Percentiles rank a stretch among this genome's conserved stretches.
These are phyloP conservation scores for Roridomyces roridus DNA, from an alignment of 768 basidiomycete genomes.

Conservation along the genomic window DNA sequence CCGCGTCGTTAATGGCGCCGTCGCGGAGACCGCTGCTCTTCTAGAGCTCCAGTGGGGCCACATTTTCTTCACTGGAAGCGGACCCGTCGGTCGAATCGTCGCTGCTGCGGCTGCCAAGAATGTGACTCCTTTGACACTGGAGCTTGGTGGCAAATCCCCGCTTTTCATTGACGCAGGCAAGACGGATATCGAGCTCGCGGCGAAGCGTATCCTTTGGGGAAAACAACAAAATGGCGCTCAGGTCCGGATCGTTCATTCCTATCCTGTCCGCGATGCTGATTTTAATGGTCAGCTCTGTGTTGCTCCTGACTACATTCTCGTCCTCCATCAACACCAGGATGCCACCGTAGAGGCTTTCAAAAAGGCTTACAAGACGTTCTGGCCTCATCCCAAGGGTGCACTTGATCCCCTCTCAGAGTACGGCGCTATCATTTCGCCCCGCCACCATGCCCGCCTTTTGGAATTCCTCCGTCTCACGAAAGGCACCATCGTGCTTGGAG, in stretches of 20 bases:
- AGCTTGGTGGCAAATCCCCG: slow-evolving; percentile 61
- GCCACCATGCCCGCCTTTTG: neutral
- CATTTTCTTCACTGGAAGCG: slow-evolving; percentile 33
- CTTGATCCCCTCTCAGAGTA: slow-evolving; percentile 1
- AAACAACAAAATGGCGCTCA: slow-evolving; percentile 15
- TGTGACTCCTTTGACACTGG: slow-evolving; percentile 61
- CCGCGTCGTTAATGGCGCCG: slow-evolving; percentile 62
- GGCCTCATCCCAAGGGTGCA: slow-evolving; percentile 31
- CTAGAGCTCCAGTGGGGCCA: slow-evolving; percentile 50
- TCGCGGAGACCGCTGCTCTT: slow-evolving; percentile 61
- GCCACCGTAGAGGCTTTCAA: slow-evolving; percentile 45
- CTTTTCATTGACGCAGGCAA: slow-evolving; percentile 44
- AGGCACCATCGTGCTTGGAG: slow-evolving; percentile 5
- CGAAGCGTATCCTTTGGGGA: slow-evolving; percentile 19
- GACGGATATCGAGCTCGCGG: slow-evolving; percentile 30
- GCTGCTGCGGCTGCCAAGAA: slow-evolving; percentile 58
- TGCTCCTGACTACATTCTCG: slow-evolving; percentile 55
- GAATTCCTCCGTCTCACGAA: slow-evolving; percentile 4
- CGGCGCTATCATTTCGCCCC: neutral
- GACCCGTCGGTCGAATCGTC: slow-evolving; percentile 53
- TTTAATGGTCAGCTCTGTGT: slow-evolving; percentile 51
- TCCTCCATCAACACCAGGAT: slow-evolving; percentile 47
- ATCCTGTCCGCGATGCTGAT: neutral
- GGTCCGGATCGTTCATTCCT: neutral
- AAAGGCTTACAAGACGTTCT: slow-evolving; percentile 48